Base-by-base conservation (phyloP, 2,329 filamentous ascomycete species). In the Fusarium sp. region DNA sequence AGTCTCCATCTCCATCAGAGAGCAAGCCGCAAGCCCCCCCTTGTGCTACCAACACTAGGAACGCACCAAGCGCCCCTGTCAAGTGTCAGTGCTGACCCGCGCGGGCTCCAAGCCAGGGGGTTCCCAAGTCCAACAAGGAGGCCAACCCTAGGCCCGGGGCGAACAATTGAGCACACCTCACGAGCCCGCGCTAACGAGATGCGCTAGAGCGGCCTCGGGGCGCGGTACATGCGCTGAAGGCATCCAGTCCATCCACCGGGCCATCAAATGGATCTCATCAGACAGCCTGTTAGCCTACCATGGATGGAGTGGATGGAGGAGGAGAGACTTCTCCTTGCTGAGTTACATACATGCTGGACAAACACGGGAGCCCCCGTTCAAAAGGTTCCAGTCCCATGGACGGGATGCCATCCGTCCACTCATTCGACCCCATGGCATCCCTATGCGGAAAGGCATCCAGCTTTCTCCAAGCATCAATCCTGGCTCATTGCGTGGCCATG, bases 1-100 rank as follows among this genome's bases (percentile, higher is more conserved):
- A 34, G 31, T 34, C 31, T 34, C 31, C 31, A n/a, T 40, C 35
- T 38, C 35, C 35, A 38, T 34, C 31, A 34, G 2, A 2, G 3
- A 4, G 31, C 31, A 34, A 34, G 31, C 31, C 31, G 31, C 31
- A 34, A 34, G 31, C 31, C 31, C 31, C 52, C 34, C 62, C 71
- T 73, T 71, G 70, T 73, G 62, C 60, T 54, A 73, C 71, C 64
- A 74, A 74, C 71, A 74, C 58, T 62, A 74, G 71, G 67, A 74
- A 65, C 71, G 60, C 50, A 74, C 47, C 50, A 74, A 74, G 71
- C 67, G 57, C 64, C 37, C 57, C 58, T 70, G 67, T 69, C 64
- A 72, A 10, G 52, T 38, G 56, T 45, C 59, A 62, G 22, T 37
- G 34, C 47, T 52, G 45, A 50, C 45, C 45, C 45, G 45, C 45